Evolutionary conservation across 2,329 filamentous ascomycete species (phyloP), one percentile per base, ranked within the genome.

Genomic region (Cladosporium sp.): DNA sequence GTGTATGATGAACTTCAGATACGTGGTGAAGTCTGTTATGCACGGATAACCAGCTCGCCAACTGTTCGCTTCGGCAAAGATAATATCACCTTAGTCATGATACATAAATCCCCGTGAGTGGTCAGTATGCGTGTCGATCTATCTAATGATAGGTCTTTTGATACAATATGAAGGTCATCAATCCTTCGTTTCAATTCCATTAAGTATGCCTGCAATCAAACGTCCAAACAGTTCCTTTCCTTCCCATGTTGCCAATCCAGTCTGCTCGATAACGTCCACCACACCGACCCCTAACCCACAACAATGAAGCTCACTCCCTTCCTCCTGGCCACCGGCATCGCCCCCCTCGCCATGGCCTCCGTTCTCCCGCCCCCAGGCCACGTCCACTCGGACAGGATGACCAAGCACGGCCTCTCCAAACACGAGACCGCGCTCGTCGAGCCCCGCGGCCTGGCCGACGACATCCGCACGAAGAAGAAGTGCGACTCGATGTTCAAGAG

Each of bases 401-500:
- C 34, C 34, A 36, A 14, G 5, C 47, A 51, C 47, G 24, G 3
- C 47, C 14, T 26, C 11, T 5, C 49, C 5, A 28, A 52, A 14
- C 26, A 52, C 49, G 24, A 52, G 24, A 3, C 49, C 4, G 24
- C 49, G 49, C 21, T 30, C 26, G 26, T 30, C 51, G 21, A 30
- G 24, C 58, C 15, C 15, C 58, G 59, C 30, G 32, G 44, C 21
- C 26, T 34, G 28, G 14, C 14, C 47, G 59, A 51, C 5, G 30
- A 51, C 32, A 24, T 24, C 15, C 18, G 21, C 44, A 61, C 34
- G 59, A 51, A 52, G 28, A 32, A 32, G 1, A 38, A 14, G 2
- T 61, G 59, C 59, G 49, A 61, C 6, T 44, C n/a, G n/a, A 52
- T 36, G 30, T 51, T 30, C 11, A 51, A 61, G 44, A 49, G 28